Base-by-base conservation (phyloP, 495 filamentous ascomycete species). In the Penicillium antarcticum region DNA sequence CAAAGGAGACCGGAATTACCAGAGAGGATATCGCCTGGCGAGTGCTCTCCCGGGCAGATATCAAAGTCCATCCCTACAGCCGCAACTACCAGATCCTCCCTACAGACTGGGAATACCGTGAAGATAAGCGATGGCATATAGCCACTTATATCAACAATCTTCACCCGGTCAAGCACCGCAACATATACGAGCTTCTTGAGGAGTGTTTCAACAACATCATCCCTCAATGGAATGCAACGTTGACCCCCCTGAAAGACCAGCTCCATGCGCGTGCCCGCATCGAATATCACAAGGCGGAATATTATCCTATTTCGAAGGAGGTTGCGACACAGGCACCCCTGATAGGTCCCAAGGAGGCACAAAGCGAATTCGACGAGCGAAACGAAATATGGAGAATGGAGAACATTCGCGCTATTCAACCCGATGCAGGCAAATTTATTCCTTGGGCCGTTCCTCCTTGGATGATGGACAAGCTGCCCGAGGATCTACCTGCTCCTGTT, bases 91-190 rank as follows among this genome's bases (percentile, higher is more conserved):
- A 78, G 55, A 60, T 66, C 48, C 49, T 78, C 3, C 75, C 76
- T 9, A 54, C 52, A 36, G 73, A 68, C 53, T 68, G 67, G 18
- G 16, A 48, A n/a, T 62, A 71, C 34, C 51, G 59, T 23, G 57
- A 52, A 10, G 66, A 67, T 10, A 57, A 57, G 7, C 53, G 39
- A 14, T 66, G 58, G 58, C 60, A 67, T 39, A 65, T 73, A 43
- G 56, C 58, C 5, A 72, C 58, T 50, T 82, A 77, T 56, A 76
- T 76, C 60, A 76, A 74, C 55, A 74, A 74, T 49, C 67, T 76
- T 32, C 79, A 76, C 48, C 80, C 77, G 0, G 38, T 48, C 11
- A 61, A 60, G 16, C 51, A 74, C 32, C 41, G 48, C 14, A 39
- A 63, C 1, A 43, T 74, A n/a, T 76, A 77, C 52, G 37, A 41